Evolutionary conservation across 2,329 filamentous ascomycete species (phyloP).

Genomic region (Xylariaceae sp.): DNA sequence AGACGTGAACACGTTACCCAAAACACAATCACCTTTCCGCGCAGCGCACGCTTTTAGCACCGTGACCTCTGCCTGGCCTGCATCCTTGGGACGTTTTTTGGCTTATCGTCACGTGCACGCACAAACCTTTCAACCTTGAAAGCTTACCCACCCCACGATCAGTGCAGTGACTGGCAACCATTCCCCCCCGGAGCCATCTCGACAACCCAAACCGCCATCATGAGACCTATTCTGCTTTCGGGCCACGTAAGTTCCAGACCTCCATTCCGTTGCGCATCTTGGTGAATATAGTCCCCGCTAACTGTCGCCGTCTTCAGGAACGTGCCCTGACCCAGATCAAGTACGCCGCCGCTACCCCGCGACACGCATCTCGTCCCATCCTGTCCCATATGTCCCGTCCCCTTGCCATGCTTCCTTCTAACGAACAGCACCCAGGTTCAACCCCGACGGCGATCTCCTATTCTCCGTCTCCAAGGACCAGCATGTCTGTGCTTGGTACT

Average conservation of each 20-base stretch:
- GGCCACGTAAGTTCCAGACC: conserved; percentile 61
- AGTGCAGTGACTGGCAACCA: conserved; percentile 12
- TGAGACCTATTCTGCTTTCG: conserved; percentile 94
- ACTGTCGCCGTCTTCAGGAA: conserved; percentile 49
- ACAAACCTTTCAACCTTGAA: conserved; percentile 23
- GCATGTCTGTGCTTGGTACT: conserved; percentile 93
- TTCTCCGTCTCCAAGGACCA: conserved; percentile 97
- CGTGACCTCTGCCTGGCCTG: neutral
- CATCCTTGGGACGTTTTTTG: neutral
- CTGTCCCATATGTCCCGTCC: too few species aligned
- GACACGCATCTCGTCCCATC: neutral
- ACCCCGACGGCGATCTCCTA: conserved; percentile 90
- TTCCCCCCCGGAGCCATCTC: conserved; percentile 9
- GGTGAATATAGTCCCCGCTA: conserved; percentile 10
- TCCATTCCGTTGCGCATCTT: neutral
- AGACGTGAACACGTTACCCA: too few species aligned
- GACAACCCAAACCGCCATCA: conserved; percentile 47
- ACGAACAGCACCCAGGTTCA: conserved; percentile 55
- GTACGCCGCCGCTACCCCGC: conserved; percentile 42
- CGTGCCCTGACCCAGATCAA: conserved; percentile 92
- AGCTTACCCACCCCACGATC: conserved; percentile 28
- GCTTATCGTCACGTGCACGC: conserved; percentile 26
- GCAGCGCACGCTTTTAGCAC: neutral
- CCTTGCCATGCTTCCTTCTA: conserved; percentile 2
- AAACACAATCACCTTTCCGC: neutral